phyloP scores from a whole-genome alignment of 768 basidiomycete species.

The Ephemerocybe angulata region DNA sequence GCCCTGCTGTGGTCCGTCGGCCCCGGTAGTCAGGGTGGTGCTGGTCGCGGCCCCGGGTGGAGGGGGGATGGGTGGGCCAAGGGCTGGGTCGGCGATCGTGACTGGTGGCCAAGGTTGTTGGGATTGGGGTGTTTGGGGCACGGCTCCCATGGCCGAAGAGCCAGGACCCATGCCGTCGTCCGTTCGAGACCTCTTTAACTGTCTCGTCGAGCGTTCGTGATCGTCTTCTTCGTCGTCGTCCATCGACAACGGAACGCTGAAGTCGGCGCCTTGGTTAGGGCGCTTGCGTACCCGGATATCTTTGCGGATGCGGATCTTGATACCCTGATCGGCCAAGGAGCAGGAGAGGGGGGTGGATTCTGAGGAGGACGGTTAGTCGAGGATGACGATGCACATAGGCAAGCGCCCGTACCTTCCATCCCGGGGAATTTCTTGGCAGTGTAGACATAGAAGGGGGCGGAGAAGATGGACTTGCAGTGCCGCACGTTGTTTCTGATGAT shows the following conservation, averaged over 20 bases:
- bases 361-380: constrained; percentile 26
- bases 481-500: constrained; percentile 69
- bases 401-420: constrained; percentile 70
- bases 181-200: constrained; percentile 34
- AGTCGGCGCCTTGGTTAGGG: constrained; percentile 42
- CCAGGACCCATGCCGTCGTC: constrained; percentile 29
- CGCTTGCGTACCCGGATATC: constrained; percentile 83
- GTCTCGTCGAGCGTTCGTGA: constrained; percentile 23
- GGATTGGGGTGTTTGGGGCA: constrained; percentile 23
- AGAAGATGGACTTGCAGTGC: constrained; percentile 88
- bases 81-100: constrained; percentile 27
- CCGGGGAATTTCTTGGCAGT: constrained; percentile 96
- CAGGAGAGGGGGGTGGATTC: constrained; percentile 88
- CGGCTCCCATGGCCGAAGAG: constrained; percentile 16
- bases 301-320: constrained; percentile 92
- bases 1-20: constrained; percentile 6
- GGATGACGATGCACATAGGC: background rate
- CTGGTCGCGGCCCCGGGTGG: constrained; percentile 26
- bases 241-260: constrained; percentile 23
- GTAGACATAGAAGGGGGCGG: constrained; percentile 89
- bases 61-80: constrained; percentile 33
- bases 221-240: constrained; percentile 25
- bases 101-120: constrained; percentile 16
- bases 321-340: constrained; percentile 91
- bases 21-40: constrained; percentile 11